Base-by-base conservation (phyloP, 2,329 filamentous ascomycete species). In the Aspergillus glaucus region DNA sequence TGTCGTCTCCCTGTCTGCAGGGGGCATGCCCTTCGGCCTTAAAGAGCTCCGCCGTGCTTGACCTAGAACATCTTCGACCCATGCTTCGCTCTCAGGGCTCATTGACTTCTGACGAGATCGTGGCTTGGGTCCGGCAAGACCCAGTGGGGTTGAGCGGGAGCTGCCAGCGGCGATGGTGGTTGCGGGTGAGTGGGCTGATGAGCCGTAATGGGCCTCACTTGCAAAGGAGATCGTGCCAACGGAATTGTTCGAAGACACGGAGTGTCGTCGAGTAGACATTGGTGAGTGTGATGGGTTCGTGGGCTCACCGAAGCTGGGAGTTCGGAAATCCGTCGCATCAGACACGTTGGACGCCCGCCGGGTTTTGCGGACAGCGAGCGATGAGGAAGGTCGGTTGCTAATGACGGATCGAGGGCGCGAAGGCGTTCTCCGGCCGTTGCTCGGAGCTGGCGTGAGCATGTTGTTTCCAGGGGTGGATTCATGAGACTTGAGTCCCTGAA, bases 401-500 rank as follows among this genome's bases (percentile, higher is more conserved):
- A 71, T 51, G 4, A 64, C 62, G 3, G 69, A 70, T 2, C 56
- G 54, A 15, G 68, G 67, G n/a, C 66, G 63, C 45, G 68, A 68
- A 12, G 67, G 67, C 21, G 64, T 64, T 17, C 57, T 60, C 30
- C 67, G 62, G 10, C 65, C 63, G 40, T 59, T 62, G 17, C 54
- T 57, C 24, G 55, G 54, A 10, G 56, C 40, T 3, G 59, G 55
- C 7, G 56, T 47, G 10, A 62, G 47, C 34, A 53, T 59, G 44
- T 50, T 57, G 12, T 50, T 3, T 65, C 28, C 59, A 6, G 67
- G 63, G 8, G 61, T 52, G 26, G 61, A 59, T 7, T 61, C 57
- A 4, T 63, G 62, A 1, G 67, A 62, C 22, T 64, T 62, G 19
- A 78, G 62, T 9, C 77, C 79, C 46, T 79, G 70, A 14, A 83